Percentiles rank a stretch among this genome's conserved stretches.
Conservation (phyloP, 768 basidiomycete genomes). For the Lactifluus echinatus region DNA sequence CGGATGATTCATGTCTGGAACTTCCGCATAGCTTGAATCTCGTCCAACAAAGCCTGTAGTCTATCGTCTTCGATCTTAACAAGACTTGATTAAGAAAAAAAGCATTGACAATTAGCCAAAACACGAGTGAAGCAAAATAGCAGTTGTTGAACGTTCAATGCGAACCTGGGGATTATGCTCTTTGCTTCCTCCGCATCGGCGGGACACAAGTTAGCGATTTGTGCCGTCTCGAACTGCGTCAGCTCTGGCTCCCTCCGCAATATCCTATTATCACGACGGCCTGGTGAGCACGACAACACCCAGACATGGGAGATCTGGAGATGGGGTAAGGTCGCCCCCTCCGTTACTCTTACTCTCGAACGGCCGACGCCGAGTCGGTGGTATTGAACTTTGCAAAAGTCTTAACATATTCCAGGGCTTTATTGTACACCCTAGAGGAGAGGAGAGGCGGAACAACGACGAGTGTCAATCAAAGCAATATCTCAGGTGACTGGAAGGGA, state of each 20-base stretch:
- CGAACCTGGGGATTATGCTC: conserved; percentile 80
- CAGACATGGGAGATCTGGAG: not conserved
- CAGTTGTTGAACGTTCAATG: no score
- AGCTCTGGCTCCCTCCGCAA: conserved; percentile 69
- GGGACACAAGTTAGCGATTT: conserved; percentile 87
- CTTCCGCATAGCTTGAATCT: conserved; percentile 86
- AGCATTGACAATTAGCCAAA: not conserved
- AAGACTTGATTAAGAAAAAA: conserved; percentile 38
- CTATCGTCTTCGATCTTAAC: conserved; percentile 84
- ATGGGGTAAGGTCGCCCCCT: not conserved
- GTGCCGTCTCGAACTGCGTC: conserved; percentile 87
- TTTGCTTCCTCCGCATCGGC: conserved; percentile 86
- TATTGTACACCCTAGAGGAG: conserved; percentile 74
- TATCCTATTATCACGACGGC: conserved; percentile 41
- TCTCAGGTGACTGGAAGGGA: no score
- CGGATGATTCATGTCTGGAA: conserved; percentile 56
- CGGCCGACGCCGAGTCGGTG: conserved; percentile 73
- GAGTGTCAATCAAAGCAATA: no score
- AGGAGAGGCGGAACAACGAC: no score
- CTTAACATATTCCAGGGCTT: conserved; percentile 86
- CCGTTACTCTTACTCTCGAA: conserved; percentile 39
- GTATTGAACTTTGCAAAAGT: conserved; percentile 87
- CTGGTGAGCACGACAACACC: not conserved
- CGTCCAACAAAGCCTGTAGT: conserved; percentile 72
- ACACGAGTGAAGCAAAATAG: not conserved